Evolutionary conservation across 2,329 filamentous ascomycete genomes (phyloP), one percentile per base, ranked within the genome.

Genomic region (Pestalotiopsis sp.): DNA sequence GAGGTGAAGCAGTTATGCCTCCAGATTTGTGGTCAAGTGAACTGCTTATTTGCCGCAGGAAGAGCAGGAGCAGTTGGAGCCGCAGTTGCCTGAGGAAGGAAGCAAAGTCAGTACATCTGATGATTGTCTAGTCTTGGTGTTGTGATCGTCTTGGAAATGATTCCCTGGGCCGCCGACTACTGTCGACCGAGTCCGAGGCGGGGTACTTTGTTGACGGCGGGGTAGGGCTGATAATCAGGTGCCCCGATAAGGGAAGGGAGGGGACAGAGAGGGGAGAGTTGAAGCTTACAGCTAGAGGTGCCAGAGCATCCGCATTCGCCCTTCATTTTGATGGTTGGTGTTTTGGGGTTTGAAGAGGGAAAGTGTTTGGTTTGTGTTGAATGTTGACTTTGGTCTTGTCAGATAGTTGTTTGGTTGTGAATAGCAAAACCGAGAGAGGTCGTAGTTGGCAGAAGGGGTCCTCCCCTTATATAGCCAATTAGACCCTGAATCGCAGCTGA

Each of bases 271-370:
- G 17, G 45, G 58, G 64, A 70, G 67, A 66, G 70, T 68, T 68
- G 7, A 41, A 62, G 49, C 77, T 72, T 79, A 79, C 78, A 80
- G 75, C 73, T 74, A 61, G 76, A 77, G 72, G 72, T 66, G 71
- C 75, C 75, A 67, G 78, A 79, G 77, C 78, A 80, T 78, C 78
- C 78, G 73, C 78, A 80, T 71, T 80, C 77, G 71, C 76, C 77
- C 77, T 79, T 79, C 78, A 80, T 80, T 67, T 74, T 80, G 64
- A 67, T 41, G 49, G 41, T 62, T 57, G 14, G 41, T 64, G 60
- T 25, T 25, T 59, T 66, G 55, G 57, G 57, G 36, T 64, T 27
- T 41, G 23, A 27, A 20, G 14, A 49, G 59, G 17, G 36, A 9
- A 62, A 23, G 57, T 14, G 13, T 55, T 13, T 60, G 12, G n/a